Evolutionary conservation across 2,329 filamentous ascomycete species (phyloP), one percentile per base, ranked within the genome.

Genomic region (Colletotrichum lindemuthianum): DNA sequence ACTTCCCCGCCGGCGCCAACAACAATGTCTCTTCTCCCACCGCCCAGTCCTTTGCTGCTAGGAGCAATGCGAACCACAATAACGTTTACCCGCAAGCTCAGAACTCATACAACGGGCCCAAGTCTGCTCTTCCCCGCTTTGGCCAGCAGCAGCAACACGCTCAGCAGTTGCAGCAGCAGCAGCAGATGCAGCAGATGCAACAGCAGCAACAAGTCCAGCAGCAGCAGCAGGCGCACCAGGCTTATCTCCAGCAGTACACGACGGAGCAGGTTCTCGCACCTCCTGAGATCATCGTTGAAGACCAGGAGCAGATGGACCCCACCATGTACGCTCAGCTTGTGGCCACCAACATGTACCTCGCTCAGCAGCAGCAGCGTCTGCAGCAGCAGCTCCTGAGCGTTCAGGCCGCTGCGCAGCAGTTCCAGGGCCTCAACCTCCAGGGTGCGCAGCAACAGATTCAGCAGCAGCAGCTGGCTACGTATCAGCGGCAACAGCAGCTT

Each of bases 281-380:
- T 66, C 94, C 94, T 5, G 87, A 92, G 72, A 84, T 97, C 66
- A 86, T 92, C 72, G 85, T 96, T 56, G 86, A 90, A 64, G 87
- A 90, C 68, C 85, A 89, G 71, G 86, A 92, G 66, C 85, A 89
- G 70, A 92, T 97, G 81, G 96, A 98, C 72, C 93, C 94, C 56
- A 90, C 88, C 66, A 78, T 96, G 57, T 96, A 97, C 70, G 92
- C 93, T 57, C 93, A 97, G 78, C 84, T 98, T 68, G 87, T 97
- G 73, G 91, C 93, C 61, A 96, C 93, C 72, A 97, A 97, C 77
- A 81, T 96, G 75, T 97, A 96, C 74, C 86, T 99, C 54, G 93
- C 93, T 44, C 93, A 97, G 74, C 94, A 97, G 79, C 95, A 98
- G 79, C 93, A 97, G 80, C 91, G 92, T 69, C 88, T 98, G 56